Base-by-base conservation (phyloP, 257 asterid genomes). In the Scutellaria baicalensis region DNA sequence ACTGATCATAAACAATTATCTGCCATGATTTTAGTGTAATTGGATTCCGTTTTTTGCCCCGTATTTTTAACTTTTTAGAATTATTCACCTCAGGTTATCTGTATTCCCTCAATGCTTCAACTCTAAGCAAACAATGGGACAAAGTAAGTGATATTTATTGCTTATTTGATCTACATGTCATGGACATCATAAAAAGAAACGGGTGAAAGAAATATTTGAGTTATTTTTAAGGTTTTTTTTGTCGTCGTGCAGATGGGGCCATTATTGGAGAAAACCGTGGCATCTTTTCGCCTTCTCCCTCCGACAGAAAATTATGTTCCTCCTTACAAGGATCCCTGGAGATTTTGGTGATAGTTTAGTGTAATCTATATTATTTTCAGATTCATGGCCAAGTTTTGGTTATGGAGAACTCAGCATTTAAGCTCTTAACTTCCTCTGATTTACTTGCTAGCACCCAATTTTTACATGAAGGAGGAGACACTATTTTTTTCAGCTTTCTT, bases 251-350 rank as follows among this genome's bases (percentile, higher is more conserved):
- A 94, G 99, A 88, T 94, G 95, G 99, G 97, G 9, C 90, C 93
- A 1, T 36, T 79, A 68, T 69, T 94, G 78, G 80, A 82, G 78
- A 86, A 91, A 76, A 81, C 92, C 0, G 93, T 84, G 56, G 91
- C 81, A 4, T 94, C 99, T 35, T 93, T 93, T 75, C 87, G 87
- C 20, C 96, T 94, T 76, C 80, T 86, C 35, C 85, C 97, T 77
- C 95, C 97, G 10, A 89, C 95, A 16, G 96, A 94, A 68, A 85
- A 77, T 59, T 94, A 94, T 74, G 97, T 94, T 49, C 99, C 97
- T 59, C 99, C 99, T 6, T 89, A 69, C 79, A 87, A 88, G 85
- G 98, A 93, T 69, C 98, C 98, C 1, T 90, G 97, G 97, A 90
- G 98, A 79, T 90, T 93, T 84, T 90, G 97, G 97, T 90, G 93